Percentiles rank a stretch among this genome's conserved stretches.
Conservation (phyloP, 305 asterid species). For the Fraxinus latifolia region DNA sequence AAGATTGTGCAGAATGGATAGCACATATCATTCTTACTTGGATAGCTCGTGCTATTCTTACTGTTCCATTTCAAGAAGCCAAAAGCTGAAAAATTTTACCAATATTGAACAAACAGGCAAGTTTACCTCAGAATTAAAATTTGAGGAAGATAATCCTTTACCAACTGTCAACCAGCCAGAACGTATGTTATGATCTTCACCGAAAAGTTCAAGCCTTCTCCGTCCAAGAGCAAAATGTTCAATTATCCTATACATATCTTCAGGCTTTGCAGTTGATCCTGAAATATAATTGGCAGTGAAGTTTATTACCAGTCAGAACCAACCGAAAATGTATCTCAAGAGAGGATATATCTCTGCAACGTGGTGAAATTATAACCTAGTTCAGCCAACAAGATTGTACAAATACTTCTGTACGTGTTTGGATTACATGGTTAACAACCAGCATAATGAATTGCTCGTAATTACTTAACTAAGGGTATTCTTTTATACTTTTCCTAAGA, state of each 20-base stretch:
- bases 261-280: constrained; percentile 99
- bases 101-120: neutral
- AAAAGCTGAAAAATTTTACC: neutral
- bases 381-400: neutral
- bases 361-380: neutral
- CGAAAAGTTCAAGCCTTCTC: constrained; percentile 98
- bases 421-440: neutral
- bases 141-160: constrained; percentile 81
- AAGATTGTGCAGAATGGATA: neutral
- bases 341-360: neutral
- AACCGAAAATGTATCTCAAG: constrained; percentile 2
- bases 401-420: neutral
- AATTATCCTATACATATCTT: constrained; percentile 90
- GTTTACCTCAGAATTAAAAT: constrained; percentile 81
- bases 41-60: neutral
- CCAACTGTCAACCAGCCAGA: constrained; percentile 99
- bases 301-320: constrained; percentile 22
- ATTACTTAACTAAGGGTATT: neutral
- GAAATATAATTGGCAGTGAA: constrained; percentile 24
- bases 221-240: constrained; percentile 99
- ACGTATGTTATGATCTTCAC: constrained; percentile 97
- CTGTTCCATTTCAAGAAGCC: neutral
- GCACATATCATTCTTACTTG: neutral
- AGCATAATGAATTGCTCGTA: neutral
- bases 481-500: neutral